These are phyloP conservation scores for Selenicereus undatus DNA, from an alignment of 148 eudicot genomes.

Conservation along the genomic window DNA sequence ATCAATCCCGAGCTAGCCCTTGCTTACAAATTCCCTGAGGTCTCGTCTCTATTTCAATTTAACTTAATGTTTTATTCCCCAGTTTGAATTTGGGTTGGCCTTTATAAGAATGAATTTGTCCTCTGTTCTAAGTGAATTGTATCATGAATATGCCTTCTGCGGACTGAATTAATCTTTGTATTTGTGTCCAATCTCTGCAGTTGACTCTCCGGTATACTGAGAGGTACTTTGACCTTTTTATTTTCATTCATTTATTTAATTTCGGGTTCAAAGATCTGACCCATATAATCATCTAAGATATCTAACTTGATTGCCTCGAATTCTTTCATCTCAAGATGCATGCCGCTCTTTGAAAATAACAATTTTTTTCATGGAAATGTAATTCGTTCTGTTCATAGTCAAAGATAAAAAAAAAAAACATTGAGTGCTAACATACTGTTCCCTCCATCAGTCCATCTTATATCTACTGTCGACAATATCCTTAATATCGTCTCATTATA, in stretches of 20 bases:
- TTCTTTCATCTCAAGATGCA: neutral
- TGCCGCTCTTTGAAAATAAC: too few relatives aligned
- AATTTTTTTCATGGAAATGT: neutral
- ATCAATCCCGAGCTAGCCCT: constrained; percentile 62
- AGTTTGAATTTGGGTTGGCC: neutral
- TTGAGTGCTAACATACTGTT: too few relatives aligned
- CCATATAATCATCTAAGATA: neutral
- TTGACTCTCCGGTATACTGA: constrained; percentile 46
- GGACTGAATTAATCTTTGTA: neutral
- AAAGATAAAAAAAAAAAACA: neutral
- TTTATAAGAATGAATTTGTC: too few relatives aligned
- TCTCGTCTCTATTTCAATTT: constrained; percentile 11
- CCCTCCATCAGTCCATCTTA: too few relatives aligned
- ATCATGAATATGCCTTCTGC: neutral
- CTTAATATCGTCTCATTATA: too few relatives aligned
- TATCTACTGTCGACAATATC: too few relatives aligned
- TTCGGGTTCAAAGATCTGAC: neutral
- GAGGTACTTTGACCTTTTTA: constrained; percentile 38
- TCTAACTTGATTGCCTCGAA: neutral
- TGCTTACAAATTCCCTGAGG: constrained; percentile 69
- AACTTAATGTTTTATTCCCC: too few relatives aligned
- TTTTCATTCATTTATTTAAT: neutral
- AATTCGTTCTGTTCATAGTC: neutral
- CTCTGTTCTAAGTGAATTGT: neutral
- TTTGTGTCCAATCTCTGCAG: constrained; percentile 28